Evolutionary conservation across 1,139 yeast genomes (phyloP).

Genomic region (Lodderomyces orthopsilosis): DNA sequence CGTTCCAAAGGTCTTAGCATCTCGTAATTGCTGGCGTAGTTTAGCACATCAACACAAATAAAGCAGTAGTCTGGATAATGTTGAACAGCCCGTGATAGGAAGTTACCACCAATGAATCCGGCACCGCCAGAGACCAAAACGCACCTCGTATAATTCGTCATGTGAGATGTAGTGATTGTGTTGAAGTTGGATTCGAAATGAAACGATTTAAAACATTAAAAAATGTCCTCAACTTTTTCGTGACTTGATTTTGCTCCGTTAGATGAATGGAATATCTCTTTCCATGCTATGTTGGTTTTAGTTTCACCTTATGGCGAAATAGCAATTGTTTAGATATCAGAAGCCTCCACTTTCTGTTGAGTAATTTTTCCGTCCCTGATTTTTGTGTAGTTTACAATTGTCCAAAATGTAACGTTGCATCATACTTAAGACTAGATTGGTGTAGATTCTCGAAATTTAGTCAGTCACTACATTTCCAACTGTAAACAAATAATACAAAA

Average conservation of each 20-base stretch:
- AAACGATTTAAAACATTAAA: not conserved
- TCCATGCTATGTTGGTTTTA: too few species aligned
- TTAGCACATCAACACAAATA: slow-evolving; percentile 49
- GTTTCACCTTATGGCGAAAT: not conserved
- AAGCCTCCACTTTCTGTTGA: not conserved
- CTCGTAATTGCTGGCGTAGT: slow-evolving; percentile 26
- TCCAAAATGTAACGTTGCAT: slow-evolving; percentile 4
- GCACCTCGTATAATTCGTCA: slow-evolving; percentile 12
- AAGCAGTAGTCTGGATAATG: slow-evolving; percentile 39
- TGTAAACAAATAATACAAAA: not conserved
- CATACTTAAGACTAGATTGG: not conserved
- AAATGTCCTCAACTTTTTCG: too few species aligned
- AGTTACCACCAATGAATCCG: slow-evolving; percentile 57
- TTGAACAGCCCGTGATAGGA: slow-evolving; percentile 37
- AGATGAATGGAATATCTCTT: too few species aligned
- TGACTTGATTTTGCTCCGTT: too few species aligned
- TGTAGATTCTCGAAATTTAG: not conserved
- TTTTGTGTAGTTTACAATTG: not conserved
- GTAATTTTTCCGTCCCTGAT: not conserved
- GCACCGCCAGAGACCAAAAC: slow-evolving; percentile 58
- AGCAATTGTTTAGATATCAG: too few species aligned
- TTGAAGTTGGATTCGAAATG: too few species aligned
- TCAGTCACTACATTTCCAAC: not conserved
- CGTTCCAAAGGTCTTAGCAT: slow-evolving; percentile 15
- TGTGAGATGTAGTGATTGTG: too few species aligned